Evolutionary conservation across 495 filamentous ascomycete genomes (phyloP), one percentile per base, ranked within the genome.

Genomic region (Penicillium paxilli): DNA sequence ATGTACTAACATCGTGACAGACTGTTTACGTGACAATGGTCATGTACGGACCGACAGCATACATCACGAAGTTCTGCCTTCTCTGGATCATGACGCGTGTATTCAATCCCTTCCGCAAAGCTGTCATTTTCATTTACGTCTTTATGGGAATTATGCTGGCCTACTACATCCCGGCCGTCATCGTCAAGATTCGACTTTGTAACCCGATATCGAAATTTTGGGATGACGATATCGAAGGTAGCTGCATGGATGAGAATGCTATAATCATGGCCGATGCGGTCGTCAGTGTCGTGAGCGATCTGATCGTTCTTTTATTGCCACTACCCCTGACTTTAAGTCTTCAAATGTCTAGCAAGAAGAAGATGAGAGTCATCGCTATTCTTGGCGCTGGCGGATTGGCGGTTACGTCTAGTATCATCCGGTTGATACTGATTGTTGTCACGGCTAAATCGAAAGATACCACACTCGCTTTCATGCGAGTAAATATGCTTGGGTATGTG

Each of bases 1-100:
- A n/a, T n/a, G n/a, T n/a, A 16, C 35, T 40, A 40, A 40, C 14
- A 23, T 22, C 40, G n/a, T n/a, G n/a, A 21, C 40, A 42, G 55
- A 65, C 66, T 19, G 55, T 63, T 20, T 70, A 69, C 47, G 60
- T 59, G 14, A 65, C 63, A 46, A 67, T 68, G 52, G 59, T 77
- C 51, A 63, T 75, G 50, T 75, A 77, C 51, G 72, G 68, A 2
- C 72, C 72, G 33, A 73, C 66, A 21, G 71, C 71, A 23, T 70
- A 65, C 33, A 57, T 73, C 26, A 74, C 70, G 37, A 77, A 77
- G 51, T 25, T 74, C 21, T 67, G 68, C 19, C 65, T 77, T 6
- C 64, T 75, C 4, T 61, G 68, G 53, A 72, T 77, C 57, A 66
- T 77, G 49, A 59, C 66, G 12, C 66, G 74, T 9, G 63, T 75